A percentile compares a stretch with the other conserved stretches of the same genome.
phyloP scores from a whole-genome alignment of 2,329 filamentous ascomycete genomes.

The Microascus cirrosus region DNA sequence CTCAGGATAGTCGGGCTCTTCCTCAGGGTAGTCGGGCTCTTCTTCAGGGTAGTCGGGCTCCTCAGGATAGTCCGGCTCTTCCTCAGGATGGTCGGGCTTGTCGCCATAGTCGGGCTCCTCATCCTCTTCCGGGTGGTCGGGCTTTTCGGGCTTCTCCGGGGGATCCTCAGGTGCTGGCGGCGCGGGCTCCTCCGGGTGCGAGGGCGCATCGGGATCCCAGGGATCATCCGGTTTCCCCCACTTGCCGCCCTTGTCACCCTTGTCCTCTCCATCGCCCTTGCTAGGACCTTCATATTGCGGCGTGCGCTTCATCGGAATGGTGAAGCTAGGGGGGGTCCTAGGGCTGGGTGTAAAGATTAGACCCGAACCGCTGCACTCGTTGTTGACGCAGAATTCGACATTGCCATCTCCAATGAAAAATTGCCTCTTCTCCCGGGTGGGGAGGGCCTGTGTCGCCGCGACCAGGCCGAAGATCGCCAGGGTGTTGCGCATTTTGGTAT shows the following conservation, averaged over 20 bases:
- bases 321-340: background rate
- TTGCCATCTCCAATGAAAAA: background rate
- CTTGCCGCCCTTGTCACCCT: background rate
- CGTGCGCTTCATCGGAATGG: conserved; percentile 1
- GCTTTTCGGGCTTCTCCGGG: background rate
- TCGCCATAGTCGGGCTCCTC: background rate
- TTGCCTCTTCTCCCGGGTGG: conserved; percentile 1
- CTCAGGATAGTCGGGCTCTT: too few relatives aligned
- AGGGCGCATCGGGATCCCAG: background rate
- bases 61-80: background rate
- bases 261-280: background rate
- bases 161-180: background rate
- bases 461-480: conserved; percentile 3
- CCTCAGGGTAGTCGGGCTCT: too few relatives aligned
- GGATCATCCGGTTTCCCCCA: background rate
- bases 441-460: conserved; percentile 4
- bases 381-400: conserved; percentile 1
- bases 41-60: too few relatives aligned
- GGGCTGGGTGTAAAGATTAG: background rate
- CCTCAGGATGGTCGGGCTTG: background rate
- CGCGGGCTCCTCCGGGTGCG: too few relatives aligned
- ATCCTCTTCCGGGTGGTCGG: background rate
- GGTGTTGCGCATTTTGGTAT: conserved; percentile 2
- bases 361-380: background rate
- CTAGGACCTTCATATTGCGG: background rate